A percentile compares a stretch with the other conserved stretches of the same genome.
phyloP scores from a whole-genome alignment of 176 grass and related monocot genomes.

The Microstegium vimineum region DNA sequence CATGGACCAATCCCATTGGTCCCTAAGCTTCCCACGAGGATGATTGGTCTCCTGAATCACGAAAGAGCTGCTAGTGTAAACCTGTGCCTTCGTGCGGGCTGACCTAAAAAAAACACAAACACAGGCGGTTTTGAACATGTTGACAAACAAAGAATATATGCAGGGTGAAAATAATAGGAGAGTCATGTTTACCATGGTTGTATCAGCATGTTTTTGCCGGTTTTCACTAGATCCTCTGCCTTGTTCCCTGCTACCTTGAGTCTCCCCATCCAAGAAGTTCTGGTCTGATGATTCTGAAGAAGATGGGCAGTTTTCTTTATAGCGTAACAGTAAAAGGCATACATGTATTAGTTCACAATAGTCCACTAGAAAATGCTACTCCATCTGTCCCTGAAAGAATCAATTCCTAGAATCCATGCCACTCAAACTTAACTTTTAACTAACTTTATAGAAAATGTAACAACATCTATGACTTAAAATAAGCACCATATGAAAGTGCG shows the following conservation, averaged over 20 bases:
- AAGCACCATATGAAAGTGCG: too few species aligned
- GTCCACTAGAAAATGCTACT: background rate
- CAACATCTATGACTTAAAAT: too few species aligned
- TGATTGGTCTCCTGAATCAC: background rate
- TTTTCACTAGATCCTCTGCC: slow-evolving; percentile 37
- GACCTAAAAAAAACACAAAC: slow-evolving; percentile 14
- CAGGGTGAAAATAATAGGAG: slow-evolving; percentile 5
- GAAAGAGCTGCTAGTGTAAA: background rate
- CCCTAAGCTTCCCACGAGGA: background rate
- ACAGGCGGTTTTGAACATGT: background rate
- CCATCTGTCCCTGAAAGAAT: too few species aligned
- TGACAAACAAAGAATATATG: background rate
- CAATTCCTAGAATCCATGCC: too few species aligned
- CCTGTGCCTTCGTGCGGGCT: background rate
- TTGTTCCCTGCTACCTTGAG: slow-evolving; percentile 17
- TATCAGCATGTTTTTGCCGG: slow-evolving; percentile 10
- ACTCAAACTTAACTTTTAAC: too few species aligned
- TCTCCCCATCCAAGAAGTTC: slow-evolving; percentile 62
- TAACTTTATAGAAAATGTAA: too few species aligned
- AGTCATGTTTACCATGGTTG: slow-evolving; percentile 23
- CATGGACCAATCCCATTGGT: slow-evolving; percentile 6
- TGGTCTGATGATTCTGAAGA: slow-evolving; percentile 80
- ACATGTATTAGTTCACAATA: background rate
- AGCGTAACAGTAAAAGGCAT: background rate
- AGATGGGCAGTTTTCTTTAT: slow-evolving; percentile 25